Conservation (phyloP, 169 alveolate species). For the Toxoplasma gondii region DNA sequence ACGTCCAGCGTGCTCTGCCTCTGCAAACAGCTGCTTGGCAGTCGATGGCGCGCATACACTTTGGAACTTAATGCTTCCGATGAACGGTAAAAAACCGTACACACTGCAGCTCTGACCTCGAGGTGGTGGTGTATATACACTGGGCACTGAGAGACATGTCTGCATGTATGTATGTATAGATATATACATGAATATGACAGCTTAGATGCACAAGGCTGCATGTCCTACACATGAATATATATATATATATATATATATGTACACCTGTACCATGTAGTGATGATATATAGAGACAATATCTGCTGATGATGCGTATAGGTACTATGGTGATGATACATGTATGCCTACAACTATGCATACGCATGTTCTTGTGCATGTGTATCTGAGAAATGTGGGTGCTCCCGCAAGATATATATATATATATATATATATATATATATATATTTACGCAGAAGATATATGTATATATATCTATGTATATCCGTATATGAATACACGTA, state of each 20-base stretch:
- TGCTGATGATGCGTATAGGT: not conserved
- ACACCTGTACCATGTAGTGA: too few relatives aligned
- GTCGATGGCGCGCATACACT: conserved; percentile 87
- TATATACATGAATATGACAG: not conserved
- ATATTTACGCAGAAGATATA: too few relatives aligned
- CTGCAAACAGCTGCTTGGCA: conserved; percentile 96
- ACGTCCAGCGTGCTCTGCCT: conserved; percentile 97
- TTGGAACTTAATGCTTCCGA: conserved; percentile 99
- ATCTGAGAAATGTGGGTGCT: not conserved
- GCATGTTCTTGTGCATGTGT: not conserved
- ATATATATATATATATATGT: not conserved
- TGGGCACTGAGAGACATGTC: too few relatives aligned
- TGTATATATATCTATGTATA: not conserved
- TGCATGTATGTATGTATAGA: too few relatives aligned
- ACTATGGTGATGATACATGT: not conserved
- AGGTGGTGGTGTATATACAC: not conserved
- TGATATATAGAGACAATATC: not conserved
- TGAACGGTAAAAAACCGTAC: conserved; percentile 83
- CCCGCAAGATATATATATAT: not conserved
- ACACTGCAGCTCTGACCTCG: not conserved
- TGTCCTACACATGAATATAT: not conserved
- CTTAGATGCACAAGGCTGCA: not conserved
- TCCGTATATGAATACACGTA: too few relatives aligned
- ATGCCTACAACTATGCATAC: not conserved
- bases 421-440: too few relatives aligned